These are phyloP conservation scores for Penicillium pulvis DNA, from an alignment of 495 filamentous ascomycete genomes.

Conservation along the genomic window DNA sequence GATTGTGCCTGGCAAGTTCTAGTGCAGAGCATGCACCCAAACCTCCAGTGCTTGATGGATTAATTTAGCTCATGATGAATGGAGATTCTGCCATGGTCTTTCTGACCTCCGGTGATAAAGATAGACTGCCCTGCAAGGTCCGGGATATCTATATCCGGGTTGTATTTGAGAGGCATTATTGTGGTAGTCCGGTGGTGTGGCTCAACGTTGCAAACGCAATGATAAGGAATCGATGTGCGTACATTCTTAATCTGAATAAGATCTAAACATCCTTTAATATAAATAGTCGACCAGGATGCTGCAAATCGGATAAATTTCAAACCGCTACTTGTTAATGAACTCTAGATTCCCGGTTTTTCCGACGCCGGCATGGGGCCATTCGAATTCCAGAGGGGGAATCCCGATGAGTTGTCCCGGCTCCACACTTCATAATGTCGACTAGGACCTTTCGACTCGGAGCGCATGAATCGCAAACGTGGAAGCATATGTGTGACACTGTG, in stretches of 20 bases:
- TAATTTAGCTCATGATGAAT: neutral
- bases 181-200: neutral
- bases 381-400: neutral
- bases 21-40: neutral
- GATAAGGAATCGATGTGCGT: too few species aligned
- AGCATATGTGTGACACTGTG: too few species aligned
- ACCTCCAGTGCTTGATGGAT: conserved; percentile 3
- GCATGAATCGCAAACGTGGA: too few species aligned
- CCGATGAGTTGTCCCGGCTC: neutral
- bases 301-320: neutral
- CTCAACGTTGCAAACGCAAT: neutral
- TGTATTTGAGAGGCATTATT: neutral
- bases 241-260: too few species aligned
- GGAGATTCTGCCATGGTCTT: neutral
- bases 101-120: conserved; percentile 4
- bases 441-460: too few species aligned
- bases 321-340: neutral
- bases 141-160: neutral
- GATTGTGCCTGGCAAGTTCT: conserved; percentile 1
- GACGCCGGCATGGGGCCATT: neutral
- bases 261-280: neutral
- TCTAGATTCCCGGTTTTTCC: too few species aligned
- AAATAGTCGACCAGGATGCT: neutral
- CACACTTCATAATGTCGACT: too few species aligned
- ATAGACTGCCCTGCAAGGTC: conserved; percentile 1